Evolutionary conservation across 2,329 filamentous ascomycete species (phyloP).

Genomic region (Nemania serpens): DNA sequence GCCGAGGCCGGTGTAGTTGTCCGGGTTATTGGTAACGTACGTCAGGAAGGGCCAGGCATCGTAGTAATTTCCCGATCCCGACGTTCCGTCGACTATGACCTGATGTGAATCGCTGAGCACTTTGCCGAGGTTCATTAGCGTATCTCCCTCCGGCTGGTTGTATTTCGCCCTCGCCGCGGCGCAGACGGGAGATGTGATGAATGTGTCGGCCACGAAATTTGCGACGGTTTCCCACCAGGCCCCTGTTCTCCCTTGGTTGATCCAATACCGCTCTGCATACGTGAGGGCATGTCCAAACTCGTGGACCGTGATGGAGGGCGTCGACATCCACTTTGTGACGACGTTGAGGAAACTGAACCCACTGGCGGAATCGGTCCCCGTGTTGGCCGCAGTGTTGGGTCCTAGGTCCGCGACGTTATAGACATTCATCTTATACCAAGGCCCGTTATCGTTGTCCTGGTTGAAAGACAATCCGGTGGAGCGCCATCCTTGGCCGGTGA

Average conservation of each 20-base stretch:
- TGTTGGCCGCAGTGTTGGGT: slow-evolving; percentile 48
- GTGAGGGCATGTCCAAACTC: slow-evolving; percentile 56
- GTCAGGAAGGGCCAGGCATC: slow-evolving; percentile 56
- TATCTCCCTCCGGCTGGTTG: slow-evolving; percentile 42
- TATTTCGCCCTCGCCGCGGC: slow-evolving; percentile 44
- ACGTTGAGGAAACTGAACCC: slow-evolving; percentile 52
- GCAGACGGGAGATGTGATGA: slow-evolving; percentile 51
- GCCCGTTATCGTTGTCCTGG: slow-evolving; percentile 42
- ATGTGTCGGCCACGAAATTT: slow-evolving; percentile 55
- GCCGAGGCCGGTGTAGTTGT: slow-evolving; percentile 48
- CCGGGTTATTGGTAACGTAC: slow-evolving; percentile 55
- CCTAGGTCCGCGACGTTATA: slow-evolving; percentile 47
- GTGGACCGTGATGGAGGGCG: slow-evolving; percentile 50
- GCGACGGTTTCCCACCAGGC: slow-evolving; percentile 58
- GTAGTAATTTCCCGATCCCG: slow-evolving; percentile 52
- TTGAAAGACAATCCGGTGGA: slow-evolving; percentile 46
- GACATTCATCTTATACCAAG: slow-evolving; percentile 53
- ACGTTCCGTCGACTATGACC: slow-evolving; percentile 52
- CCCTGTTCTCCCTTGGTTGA: slow-evolving; percentile 51
- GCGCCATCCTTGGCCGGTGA: slow-evolving; percentile 45
- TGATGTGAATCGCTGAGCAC: slow-evolving; percentile 52
- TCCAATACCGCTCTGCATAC: slow-evolving; percentile 51
- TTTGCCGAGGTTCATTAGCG: slow-evolving; percentile 50
- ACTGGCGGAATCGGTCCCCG: slow-evolving; percentile 45
- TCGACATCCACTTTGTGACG: slow-evolving; percentile 45